Evolutionary conservation across 805 yeast species (phyloP).

Genomic region (Sugiyamaella floridensis): DNA sequence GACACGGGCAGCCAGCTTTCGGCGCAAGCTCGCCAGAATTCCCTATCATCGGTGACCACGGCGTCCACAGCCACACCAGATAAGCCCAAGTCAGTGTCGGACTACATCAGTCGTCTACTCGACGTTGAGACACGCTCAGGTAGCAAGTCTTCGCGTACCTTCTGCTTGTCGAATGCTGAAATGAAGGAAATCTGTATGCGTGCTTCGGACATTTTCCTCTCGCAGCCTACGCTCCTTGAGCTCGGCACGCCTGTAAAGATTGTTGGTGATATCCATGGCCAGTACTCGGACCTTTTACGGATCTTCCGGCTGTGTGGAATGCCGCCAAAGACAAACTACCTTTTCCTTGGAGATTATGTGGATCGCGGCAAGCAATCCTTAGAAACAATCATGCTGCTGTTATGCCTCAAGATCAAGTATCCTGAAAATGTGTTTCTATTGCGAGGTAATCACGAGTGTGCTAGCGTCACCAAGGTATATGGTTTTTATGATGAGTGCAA

Average conservation of each 20-base stretch:
- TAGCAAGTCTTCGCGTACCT: slow-evolving; percentile 75
- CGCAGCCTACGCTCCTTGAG: slow-evolving; percentile 82
- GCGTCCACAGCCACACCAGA: background rate
- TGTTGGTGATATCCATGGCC: slow-evolving; percentile 93
- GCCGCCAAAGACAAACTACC: slow-evolving; percentile 84
- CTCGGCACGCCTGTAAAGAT: slow-evolving; percentile 78
- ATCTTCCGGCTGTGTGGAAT: slow-evolving; percentile 88
- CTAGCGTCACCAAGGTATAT: slow-evolving; percentile 87
- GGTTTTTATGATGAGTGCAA: slow-evolving; percentile 97
- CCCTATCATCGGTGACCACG: slow-evolving; percentile 1
- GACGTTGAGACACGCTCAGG: slow-evolving; percentile 61
- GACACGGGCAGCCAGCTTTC: background rate
- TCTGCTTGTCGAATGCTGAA: slow-evolving; percentile 75
- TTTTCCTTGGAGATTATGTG: slow-evolving; percentile 90
- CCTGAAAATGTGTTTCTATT: slow-evolving; percentile 87
- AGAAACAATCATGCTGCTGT: slow-evolving; percentile 74
- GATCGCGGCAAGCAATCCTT: slow-evolving; percentile 92
- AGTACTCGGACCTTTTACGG: slow-evolving; percentile 77
- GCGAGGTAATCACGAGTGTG: slow-evolving; percentile 94
- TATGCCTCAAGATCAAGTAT: slow-evolving; percentile 86
- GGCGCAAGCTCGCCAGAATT: background rate
- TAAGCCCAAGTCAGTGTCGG: slow-evolving; percentile 55
- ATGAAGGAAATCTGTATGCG: slow-evolving; percentile 71
- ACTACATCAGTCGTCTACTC: slow-evolving; percentile 69
- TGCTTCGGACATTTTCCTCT: slow-evolving; percentile 76